Conservation (phyloP, 2,329 filamentous ascomycete genomes). For the Alternaria rosae region DNA sequence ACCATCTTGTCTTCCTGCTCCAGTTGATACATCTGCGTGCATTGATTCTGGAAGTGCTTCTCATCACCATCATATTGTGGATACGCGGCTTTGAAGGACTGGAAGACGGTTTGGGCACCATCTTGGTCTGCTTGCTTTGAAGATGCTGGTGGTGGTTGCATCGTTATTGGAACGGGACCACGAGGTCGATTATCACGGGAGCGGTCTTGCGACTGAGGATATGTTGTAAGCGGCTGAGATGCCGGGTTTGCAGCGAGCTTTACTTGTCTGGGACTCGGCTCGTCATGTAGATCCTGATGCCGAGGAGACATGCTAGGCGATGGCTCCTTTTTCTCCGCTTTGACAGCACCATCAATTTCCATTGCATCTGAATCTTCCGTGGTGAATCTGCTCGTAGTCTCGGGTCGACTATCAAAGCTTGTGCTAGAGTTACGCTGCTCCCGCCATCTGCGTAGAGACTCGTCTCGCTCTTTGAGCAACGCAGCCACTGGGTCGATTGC, state of each 20-base stretch:
- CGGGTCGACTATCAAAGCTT: conserved; percentile 15
- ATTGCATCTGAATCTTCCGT: conserved; percentile 11
- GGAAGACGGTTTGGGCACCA: conserved; percentile 21
- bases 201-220: background rate
- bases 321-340: background rate
- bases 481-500: conserved; percentile 3
- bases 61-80: conserved; percentile 44
- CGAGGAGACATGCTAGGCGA: conserved; percentile 24
- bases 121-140: background rate
- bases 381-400: background rate
- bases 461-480: conserved; percentile 20
- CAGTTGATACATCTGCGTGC: conserved; percentile 37
- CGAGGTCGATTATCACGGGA: background rate
- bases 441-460: conserved; percentile 21
- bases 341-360: conserved; percentile 6
- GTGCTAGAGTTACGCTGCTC: conserved; percentile 22
- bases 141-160: background rate
- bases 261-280: conserved; percentile 12
- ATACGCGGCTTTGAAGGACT: conserved; percentile 43
- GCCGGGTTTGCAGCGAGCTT: background rate
- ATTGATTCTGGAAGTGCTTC: conserved; percentile 44
- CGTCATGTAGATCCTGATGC: conserved; percentile 28
- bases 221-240: background rate
- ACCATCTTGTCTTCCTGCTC: conserved; percentile 43
- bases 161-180: background rate